phyloP scores from a whole-genome alignment of 805 yeast species.

The Osmozyma mogii region DNA sequence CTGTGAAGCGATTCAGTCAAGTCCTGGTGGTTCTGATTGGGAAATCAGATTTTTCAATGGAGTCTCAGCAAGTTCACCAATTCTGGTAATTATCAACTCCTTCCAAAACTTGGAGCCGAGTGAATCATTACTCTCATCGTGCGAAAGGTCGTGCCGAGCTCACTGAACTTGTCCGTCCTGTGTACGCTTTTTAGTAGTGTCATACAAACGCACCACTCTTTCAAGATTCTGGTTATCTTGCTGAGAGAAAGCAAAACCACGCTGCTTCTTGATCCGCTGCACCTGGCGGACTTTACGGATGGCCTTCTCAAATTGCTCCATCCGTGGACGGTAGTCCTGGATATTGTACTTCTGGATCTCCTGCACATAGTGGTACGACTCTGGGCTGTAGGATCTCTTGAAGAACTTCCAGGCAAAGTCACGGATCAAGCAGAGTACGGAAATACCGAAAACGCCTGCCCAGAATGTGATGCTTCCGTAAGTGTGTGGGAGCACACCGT shows the following conservation, averaged over 20 bases:
- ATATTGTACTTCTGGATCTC: constrained; percentile 93
- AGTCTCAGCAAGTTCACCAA: too few relatives aligned
- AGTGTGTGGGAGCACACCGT: constrained; percentile 68
- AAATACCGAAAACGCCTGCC: constrained; percentile 71
- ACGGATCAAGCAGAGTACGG: constrained; percentile 70
- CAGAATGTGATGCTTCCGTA: constrained; percentile 78
- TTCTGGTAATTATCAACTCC: too few relatives aligned
- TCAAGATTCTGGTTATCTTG: constrained; percentile 88
- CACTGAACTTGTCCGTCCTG: too few relatives aligned
- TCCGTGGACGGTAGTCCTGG: constrained; percentile 89
- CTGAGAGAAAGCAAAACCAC: constrained; percentile 98
- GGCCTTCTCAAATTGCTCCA: constrained; percentile 95
- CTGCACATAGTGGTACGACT: constrained; percentile 90
- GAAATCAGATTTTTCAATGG: too few relatives aligned
- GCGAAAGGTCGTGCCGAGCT: too few relatives aligned
- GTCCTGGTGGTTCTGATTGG: too few relatives aligned
- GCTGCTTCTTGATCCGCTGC: constrained; percentile 94
- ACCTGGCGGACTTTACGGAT: constrained; percentile 97
- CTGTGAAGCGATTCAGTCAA: too few relatives aligned
- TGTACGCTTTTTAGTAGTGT: constrained; percentile 82
- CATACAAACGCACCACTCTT: constrained; percentile 84
- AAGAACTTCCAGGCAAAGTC: constrained; percentile 93
- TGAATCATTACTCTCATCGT: too few relatives aligned
- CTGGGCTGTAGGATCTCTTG: constrained; percentile 86
- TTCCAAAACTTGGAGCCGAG: too few relatives aligned